Conservation (phyloP, 805 yeast species). For the Teunomyces pallodes region DNA sequence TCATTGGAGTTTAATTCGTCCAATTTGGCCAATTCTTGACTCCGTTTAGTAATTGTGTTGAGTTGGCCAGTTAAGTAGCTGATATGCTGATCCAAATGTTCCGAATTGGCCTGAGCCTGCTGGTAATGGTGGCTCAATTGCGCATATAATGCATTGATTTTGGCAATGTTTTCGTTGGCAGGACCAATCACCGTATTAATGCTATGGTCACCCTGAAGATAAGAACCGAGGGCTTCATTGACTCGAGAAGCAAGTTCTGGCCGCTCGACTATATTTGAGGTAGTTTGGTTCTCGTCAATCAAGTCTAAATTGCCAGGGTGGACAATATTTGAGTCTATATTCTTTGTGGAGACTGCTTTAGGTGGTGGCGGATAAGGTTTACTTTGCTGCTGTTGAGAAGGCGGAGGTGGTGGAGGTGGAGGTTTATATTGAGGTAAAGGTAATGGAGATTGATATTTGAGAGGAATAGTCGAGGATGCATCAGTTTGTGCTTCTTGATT, state of each 20-base stretch:
- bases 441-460: slow-evolving; percentile 31
- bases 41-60: slow-evolving; percentile 18
- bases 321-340: neutral
- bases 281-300: neutral
- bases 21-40: slow-evolving; percentile 22
- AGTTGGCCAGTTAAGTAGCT: slow-evolving; percentile 27
- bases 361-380: neutral
- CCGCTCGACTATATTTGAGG: neutral
- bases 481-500: neutral
- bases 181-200: slow-evolving; percentile 4
- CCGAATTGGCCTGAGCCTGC: slow-evolving; percentile 36
- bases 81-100: slow-evolving; percentile 29
- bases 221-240: neutral
- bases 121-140: slow-evolving; percentile 35
- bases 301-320: neutral
- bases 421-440: slow-evolving; percentile 18
- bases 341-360: neutral
- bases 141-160: slow-evolving; percentile 25
- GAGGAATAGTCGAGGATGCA: slow-evolving; percentile 12
- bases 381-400: neutral
- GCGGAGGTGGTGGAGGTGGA: neutral
- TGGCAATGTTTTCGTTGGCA: slow-evolving; percentile 11
- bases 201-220: neutral
- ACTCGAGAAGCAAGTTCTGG: neutral
- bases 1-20: slow-evolving; percentile 23